Evolutionary conservation across 73 alveolate species (phyloP).

Genomic region (Breviolum minutum): DNA sequence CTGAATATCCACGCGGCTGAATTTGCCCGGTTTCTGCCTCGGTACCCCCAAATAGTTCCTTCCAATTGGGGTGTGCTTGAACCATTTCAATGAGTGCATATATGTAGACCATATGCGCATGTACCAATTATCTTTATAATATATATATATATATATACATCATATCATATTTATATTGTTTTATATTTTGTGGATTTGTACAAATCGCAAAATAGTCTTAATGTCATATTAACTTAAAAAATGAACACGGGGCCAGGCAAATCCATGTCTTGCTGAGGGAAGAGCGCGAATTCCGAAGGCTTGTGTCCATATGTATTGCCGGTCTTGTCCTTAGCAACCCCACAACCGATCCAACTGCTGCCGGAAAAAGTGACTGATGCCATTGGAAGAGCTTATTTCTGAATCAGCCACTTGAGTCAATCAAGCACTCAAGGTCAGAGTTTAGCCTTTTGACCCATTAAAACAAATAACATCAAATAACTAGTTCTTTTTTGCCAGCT

Average conservation of each 20-base stretch:
- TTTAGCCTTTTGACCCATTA: neutral
- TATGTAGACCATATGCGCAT: neutral
- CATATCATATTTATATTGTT: too few species aligned
- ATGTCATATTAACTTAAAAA: neutral
- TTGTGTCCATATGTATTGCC: conserved; percentile 93
- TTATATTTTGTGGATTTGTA: too few species aligned
- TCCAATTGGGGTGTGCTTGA: neutral
- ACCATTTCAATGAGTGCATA: neutral
- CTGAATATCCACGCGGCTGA: conserved; percentile 84
- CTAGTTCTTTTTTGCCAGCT: neutral
- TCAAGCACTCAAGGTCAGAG: neutral
- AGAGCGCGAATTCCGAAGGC: conserved; percentile 45
- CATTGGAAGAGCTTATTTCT: neutral
- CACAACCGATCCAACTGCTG: neutral
- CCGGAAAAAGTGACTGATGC: neutral
- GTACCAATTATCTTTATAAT: neutral
- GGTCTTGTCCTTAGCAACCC: conserved; percentile 68
- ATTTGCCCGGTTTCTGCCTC: conserved; percentile 94
- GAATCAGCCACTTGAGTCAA: neutral
- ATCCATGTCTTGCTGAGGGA: neutral
- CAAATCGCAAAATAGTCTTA: too few species aligned
- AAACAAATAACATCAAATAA: neutral
- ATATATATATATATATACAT: too few species aligned
- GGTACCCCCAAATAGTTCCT: neutral
- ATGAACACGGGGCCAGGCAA: neutral